Evolutionary conservation across 345 rosid genomes (phyloP), one percentile per base, ranked within the genome.

Genomic region (Pseudoturritis turrita): DNA sequence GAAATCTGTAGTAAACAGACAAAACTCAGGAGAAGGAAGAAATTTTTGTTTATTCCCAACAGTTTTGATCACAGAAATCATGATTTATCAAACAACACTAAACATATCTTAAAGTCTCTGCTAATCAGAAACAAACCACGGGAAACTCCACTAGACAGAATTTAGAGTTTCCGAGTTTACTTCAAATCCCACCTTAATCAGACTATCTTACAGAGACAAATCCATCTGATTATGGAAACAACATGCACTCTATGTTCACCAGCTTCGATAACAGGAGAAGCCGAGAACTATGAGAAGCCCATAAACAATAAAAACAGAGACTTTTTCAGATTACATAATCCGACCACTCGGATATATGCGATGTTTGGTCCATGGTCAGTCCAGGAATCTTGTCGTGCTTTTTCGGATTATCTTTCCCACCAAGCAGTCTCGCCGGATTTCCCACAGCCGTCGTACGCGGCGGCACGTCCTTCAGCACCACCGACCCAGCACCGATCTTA

Each of bases 401-500:
- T 3, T 76, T 62, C 0, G 97, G 98, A 70, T 94, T 89, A 26
- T 83, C 85, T 72, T 87, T 94, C n/a, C 98, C 98, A 46, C 98
- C 97, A 14, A 94, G 35, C 85, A 94, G 70, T 65, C 86, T 88
- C 39, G 97, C 98, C 6, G 98, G 98, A 68, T 91, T 94, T 25
- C 97, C 98, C 5, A 89, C 97, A 1, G 95, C 96, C 3, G 97
- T 94, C 1, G 98, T 94, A 70, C 85, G 77, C 0, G 91, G 80
- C 2, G 96, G 98, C 21, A 89, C 85, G 0, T 94, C 97, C 77
- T 84, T 91, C 67, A 94, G 41, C 53, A 94, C 97, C 39, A 94
- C 91, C 1, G 98, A 94, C 0, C 96, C 87, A 10, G 98, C 97
- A 10, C 98, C 98, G 37, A 94, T 88, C 80, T 89, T 94, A 4